phyloP scores from a whole-genome alignment of 164 flowering plant species.

The Magnolia changhungtana region DNA sequence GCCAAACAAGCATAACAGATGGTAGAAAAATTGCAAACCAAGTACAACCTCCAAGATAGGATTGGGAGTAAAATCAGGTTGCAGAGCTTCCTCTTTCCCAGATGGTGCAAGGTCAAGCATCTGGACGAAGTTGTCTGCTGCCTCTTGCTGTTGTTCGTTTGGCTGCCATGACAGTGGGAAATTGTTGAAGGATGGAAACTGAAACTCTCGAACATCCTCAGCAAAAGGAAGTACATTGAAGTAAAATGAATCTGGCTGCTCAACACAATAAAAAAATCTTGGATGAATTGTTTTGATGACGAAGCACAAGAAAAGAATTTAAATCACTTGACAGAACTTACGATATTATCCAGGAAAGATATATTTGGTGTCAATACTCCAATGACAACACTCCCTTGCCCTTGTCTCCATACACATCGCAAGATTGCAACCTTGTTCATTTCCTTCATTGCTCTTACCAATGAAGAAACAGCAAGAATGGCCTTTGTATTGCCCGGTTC shows the following conservation, averaged over 20 bases:
- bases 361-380: constrained; percentile 89
- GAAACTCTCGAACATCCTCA: constrained; percentile 96
- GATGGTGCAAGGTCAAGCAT: constrained; percentile 86
- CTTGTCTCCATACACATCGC: constrained; percentile 96
- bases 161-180: constrained; percentile 71
- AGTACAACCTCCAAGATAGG: constrained; percentile 75
- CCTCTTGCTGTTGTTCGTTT: constrained; percentile 71
- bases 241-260: constrained; percentile 90
- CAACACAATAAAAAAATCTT: not conserved
- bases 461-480: constrained; percentile 71
- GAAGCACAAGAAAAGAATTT: not conserved
- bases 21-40: not conserved
- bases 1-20: not conserved
- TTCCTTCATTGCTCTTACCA: constrained; percentile 92
- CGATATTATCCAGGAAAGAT: constrained; percentile 55
- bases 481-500: constrained; percentile 84
- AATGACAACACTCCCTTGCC: constrained; percentile 73
- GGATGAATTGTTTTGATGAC: not conserved
- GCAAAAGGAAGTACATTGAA: constrained; percentile 95
- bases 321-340: constrained; percentile 32
- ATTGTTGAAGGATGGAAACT: constrained; percentile 80
- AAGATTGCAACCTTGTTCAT: constrained; percentile 82
- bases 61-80: constrained; percentile 86
- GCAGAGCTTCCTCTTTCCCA: constrained; percentile 60
- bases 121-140: constrained; percentile 75